Conservation (phyloP, 1,284 basidiomycete genomes). For the Ceratobasidium sp. region DNA sequence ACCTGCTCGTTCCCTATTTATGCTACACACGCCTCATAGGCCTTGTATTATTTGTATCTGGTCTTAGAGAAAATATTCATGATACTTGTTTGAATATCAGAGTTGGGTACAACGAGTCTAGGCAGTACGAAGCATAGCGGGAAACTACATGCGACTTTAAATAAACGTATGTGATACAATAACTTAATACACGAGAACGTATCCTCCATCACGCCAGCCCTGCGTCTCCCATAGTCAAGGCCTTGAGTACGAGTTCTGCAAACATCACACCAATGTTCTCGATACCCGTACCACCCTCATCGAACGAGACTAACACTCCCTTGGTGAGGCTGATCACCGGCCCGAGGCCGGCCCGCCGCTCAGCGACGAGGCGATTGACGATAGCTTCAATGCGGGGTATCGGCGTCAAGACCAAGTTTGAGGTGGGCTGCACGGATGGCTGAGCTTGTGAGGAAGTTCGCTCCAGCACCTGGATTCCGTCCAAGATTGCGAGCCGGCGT, state of each 20-base stretch:
- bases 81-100: constrained; percentile 3
- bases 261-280: constrained; percentile 32
- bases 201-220: background rate
- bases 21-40: background rate
- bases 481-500: constrained; percentile 69
- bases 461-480: constrained; percentile 59
- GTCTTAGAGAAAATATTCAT: constrained; percentile 9
- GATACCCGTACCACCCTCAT: constrained; percentile 15
- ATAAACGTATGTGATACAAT: constrained; percentile 42
- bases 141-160: constrained; percentile 40
- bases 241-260: constrained; percentile 19
- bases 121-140: background rate
- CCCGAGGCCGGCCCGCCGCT: constrained; percentile 1
- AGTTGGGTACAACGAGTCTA: constrained; percentile 14
- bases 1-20: background rate
- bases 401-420: constrained; percentile 18
- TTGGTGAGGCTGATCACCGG: constrained; percentile 23
- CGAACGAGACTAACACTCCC: constrained; percentile 30
- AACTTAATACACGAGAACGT: constrained; percentile 14
- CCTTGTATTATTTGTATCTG: constrained; percentile 1
- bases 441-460: constrained; percentile 7
- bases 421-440: background rate
- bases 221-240: background rate
- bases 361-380: constrained; percentile 6
- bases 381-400: constrained; percentile 35